Percentiles rank a stretch among this genome's conserved stretches.
phyloP scores from a whole-genome alignment of 2,329 filamentous ascomycete species.

The Calonectria montana region DNA sequence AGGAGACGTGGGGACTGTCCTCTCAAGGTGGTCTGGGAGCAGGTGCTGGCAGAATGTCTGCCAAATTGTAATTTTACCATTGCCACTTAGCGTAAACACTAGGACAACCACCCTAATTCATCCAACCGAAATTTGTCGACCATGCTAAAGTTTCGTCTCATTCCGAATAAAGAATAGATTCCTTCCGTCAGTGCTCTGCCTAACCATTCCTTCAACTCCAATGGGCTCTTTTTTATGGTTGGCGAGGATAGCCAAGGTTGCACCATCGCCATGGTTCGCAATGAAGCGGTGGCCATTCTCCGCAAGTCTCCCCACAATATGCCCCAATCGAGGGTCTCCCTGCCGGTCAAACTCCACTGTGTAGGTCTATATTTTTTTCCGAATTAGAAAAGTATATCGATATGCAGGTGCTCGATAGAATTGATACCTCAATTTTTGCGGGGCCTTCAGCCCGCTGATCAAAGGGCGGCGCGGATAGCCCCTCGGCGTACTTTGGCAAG shows the following conservation, averaged over 20 bases:
- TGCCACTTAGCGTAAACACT: background rate
- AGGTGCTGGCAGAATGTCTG: background rate
- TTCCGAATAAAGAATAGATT: background rate
- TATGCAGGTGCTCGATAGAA: background rate
- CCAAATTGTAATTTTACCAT: background rate
- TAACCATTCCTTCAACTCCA: constrained; percentile 16
- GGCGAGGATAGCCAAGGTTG: constrained; percentile 32
- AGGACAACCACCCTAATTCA: too few relatives aligned
- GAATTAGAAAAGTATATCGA: background rate
- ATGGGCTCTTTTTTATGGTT: constrained; percentile 29
- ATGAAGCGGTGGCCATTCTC: constrained; percentile 39
- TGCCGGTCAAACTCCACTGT: constrained; percentile 45
- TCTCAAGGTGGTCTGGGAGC: background rate
- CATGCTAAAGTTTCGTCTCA: background rate
- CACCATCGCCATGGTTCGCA: constrained; percentile 41
- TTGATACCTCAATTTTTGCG: constrained; percentile 40
- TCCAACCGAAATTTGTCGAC: background rate
- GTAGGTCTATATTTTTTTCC: constrained; percentile 38
- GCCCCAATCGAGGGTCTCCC: constrained; percentile 25
- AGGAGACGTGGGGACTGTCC: constrained; percentile 43
- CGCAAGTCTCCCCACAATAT: constrained; percentile 37
- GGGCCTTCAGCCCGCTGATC: constrained; percentile 30
- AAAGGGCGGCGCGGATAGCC: constrained; percentile 29
- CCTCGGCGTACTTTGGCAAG: background rate
- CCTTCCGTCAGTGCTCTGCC: background rate